Evolutionary conservation across 2,329 filamentous ascomycete species (phyloP).

Genomic region (Aureobasidium sp.): DNA sequence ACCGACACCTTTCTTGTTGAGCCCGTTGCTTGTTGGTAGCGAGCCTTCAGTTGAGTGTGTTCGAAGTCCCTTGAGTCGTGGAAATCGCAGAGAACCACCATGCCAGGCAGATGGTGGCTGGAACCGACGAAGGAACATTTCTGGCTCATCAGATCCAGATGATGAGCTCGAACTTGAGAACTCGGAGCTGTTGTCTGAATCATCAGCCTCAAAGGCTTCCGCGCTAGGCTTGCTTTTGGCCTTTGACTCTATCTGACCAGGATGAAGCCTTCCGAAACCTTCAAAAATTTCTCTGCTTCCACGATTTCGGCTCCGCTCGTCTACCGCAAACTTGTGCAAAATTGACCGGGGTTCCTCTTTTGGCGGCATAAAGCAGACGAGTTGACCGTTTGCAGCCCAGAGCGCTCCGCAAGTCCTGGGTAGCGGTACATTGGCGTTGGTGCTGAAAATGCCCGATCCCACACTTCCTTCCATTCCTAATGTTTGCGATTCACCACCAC

Average conservation of each 20-base stretch:
- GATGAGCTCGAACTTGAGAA: slow-evolving; percentile 32
- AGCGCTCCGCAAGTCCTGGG: slow-evolving; percentile 52
- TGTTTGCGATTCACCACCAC: slow-evolving; percentile 30
- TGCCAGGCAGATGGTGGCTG: slow-evolving; percentile 16
- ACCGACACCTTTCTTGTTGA: neutral
- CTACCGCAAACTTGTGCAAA: slow-evolving; percentile 15
- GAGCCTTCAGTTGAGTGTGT: slow-evolving; percentile 15
- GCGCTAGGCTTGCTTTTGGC: slow-evolving; percentile 3
- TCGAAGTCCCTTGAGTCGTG: slow-evolving; percentile 17
- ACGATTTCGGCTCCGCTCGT: slow-evolving; percentile 32
- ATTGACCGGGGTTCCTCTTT: slow-evolving; percentile 44
- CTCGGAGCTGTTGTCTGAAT: slow-evolving; percentile 17
- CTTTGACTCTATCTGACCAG: slow-evolving; percentile 42
- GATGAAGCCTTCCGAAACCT: slow-evolving; percentile 54
- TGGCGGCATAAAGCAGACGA: slow-evolving; percentile 52
- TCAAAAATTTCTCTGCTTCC: slow-evolving; percentile 51
- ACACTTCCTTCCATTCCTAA: slow-evolving; percentile 27
- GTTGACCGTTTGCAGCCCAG: slow-evolving; percentile 51
- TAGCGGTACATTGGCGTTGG: slow-evolving; percentile 58
- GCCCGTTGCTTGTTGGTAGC: slow-evolving; percentile 17
- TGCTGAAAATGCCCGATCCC: slow-evolving; percentile 47
- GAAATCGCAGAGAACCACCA: slow-evolving; percentile 15
- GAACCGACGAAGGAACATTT: slow-evolving; percentile 15
- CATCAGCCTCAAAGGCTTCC: slow-evolving; percentile 17
- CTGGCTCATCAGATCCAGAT: slow-evolving; percentile 23